phyloP scores from a whole-genome alignment of 805 yeast species.

The Torulaspora quercuum region DNA sequence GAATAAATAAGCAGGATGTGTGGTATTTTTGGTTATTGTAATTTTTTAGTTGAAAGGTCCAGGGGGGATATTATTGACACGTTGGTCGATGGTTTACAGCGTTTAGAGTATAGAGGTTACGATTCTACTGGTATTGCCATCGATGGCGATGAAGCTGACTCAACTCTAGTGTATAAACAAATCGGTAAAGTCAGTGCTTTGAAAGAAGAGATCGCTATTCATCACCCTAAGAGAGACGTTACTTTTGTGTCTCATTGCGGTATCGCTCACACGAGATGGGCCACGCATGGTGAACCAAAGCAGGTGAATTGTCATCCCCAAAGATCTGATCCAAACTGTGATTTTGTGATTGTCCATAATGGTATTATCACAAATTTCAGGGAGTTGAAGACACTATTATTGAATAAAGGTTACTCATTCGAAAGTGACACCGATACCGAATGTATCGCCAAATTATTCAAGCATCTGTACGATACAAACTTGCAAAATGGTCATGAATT shows the following conservation, averaged over 20 bases:
- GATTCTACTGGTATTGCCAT: slow-evolving; percentile 96
- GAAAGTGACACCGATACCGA: slow-evolving; percentile 97
- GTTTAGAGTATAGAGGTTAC: slow-evolving; percentile 96
- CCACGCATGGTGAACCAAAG: slow-evolving; percentile 95
- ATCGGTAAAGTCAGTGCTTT: slow-evolving; percentile 89
- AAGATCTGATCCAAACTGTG: slow-evolving; percentile 75
- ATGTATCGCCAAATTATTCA: slow-evolving; percentile 92
- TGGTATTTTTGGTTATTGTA: slow-evolving; percentile 98
- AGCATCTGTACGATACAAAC: slow-evolving; percentile 81
- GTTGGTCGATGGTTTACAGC: slow-evolving; percentile 77
- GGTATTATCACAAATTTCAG: slow-evolving; percentile 97
- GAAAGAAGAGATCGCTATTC: slow-evolving; percentile 55
- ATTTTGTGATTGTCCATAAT: slow-evolving; percentile 91
- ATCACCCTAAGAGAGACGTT: slow-evolving; percentile 54
- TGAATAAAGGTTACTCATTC: slow-evolving; percentile 74
- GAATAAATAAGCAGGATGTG: slow-evolving; percentile 41
- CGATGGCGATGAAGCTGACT: slow-evolving; percentile 77
- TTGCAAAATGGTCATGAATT: slow-evolving; percentile 67
- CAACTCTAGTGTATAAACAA: slow-evolving; percentile 72
- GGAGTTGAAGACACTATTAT: slow-evolving; percentile 79
- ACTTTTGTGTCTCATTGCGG: slow-evolving; percentile 84
- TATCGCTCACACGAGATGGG: slow-evolving; percentile 99
- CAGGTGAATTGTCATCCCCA: slow-evolving; percentile 93
- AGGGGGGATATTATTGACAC: slow-evolving; percentile 92
- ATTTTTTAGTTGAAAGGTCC: slow-evolving; percentile 85